Base-by-base conservation (phyloP, 2,329 filamentous ascomycete species). In the Balansia obtecta region DNA sequence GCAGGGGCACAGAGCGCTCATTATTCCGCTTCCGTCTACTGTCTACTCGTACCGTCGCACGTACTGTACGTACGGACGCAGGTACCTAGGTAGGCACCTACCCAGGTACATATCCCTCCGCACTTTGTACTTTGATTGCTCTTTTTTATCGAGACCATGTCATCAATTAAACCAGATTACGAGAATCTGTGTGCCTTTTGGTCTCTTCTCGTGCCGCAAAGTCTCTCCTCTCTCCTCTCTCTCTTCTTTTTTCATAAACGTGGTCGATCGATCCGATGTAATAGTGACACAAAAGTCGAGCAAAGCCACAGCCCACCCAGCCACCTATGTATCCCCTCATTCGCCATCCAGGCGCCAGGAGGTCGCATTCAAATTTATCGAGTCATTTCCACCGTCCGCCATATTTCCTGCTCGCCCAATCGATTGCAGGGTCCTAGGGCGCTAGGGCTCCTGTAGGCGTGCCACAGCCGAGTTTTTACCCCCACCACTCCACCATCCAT, bases 381-480 rank as follows among this genome's bases (percentile, higher is more conserved):
- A 48, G 46, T 49, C 32, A 49, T 49, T 49, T 39, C 40, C 45
- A 46, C 45, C n/a, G 32, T 16, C 32, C 3, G 45, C 18, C 45
- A 18, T 27, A 38, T 27, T 20, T 20, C 30, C 40, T 39, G 37
- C 3, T 13, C 30, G 47, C 47, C 40, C 47, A 39, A 43, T 49
- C 41, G 15, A 22, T 11, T 7, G 16, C 40, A 42, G 40, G 40
- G 40, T 10, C 18, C 40, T 18, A 42, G 18, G 40, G 40, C 11
- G 12, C 40, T 37, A 12, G 32, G 40, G 47, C n/a, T 33, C 42
- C 42, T 44, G 40, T 6, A 18, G 40, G 22, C 40, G 16, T 20
- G 11, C 40, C 40, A 42, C 38, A n/a, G 38, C 38, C 38, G 15
- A 18, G 38, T 40, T 40, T 2, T n/a, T n/a, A 13, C 34, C 15